Conservation (phyloP, 345 rosid genomes). For the Turritis glabra region DNA sequence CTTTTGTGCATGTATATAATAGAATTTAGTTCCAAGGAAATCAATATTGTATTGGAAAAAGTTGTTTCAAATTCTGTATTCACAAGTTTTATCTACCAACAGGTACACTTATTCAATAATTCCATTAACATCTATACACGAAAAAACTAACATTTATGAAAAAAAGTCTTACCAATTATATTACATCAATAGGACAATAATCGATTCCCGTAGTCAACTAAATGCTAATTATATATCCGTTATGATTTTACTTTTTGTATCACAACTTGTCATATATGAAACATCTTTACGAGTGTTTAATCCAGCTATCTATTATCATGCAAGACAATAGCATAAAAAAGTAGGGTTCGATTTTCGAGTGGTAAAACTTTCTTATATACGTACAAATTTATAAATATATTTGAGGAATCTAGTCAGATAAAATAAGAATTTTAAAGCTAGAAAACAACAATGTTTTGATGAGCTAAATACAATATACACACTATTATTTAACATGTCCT, state of each 20-base stretch:
- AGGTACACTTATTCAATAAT: constrained; percentile 2
- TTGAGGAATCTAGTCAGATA: not conserved
- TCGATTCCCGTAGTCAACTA: constrained; percentile 29
- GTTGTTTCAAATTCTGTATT: constrained; percentile 18
- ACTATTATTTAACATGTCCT: not conserved
- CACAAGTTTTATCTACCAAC: not conserved
- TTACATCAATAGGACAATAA: constrained; percentile 31
- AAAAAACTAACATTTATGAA: not conserved
- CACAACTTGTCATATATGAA: constrained; percentile 26
- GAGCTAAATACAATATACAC: not conserved
- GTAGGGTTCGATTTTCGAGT: not conserved
- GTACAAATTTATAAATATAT: not conserved
- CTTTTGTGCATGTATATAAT: constrained; percentile 12
- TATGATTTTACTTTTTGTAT: constrained; percentile 4
- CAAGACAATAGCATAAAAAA: not conserved
- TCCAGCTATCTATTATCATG: not conserved
- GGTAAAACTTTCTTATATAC: not conserved
- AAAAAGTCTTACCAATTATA: constrained; percentile 31
- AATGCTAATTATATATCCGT: constrained; percentile 13
- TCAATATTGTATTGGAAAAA: constrained; percentile 8
- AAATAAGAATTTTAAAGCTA: not conserved
- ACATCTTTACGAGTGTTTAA: not conserved
- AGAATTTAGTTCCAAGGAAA: not conserved
- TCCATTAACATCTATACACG: not conserved
- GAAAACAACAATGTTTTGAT: not conserved